Evolutionary conservation across 2,329 filamentous ascomycete genomes (phyloP), one percentile per base, ranked within the genome.

Genomic region (Diaporthe sp.): DNA sequence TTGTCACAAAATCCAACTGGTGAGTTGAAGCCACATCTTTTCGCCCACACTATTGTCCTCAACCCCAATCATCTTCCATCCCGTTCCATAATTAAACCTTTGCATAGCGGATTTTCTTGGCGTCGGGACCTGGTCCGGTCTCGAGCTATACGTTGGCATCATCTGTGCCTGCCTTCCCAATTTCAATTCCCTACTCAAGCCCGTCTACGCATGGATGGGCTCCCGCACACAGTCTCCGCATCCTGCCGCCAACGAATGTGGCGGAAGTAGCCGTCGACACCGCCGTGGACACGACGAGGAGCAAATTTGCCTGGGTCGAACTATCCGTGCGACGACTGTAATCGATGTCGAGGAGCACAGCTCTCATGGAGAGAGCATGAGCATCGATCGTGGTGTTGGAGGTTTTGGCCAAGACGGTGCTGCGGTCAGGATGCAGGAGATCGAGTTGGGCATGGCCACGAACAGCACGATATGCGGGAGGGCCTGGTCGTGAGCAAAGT

Each of bases 121-220:
- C n/a, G 58, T 73, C n/a, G 58, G 71, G 25, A 73, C 39, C 17
- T 67, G 58, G 71, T 73, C 71, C 19, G 71, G 71, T 7, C 46
- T 73, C 15, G 71, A 73, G 28, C 59, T 73, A 25, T 51, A 73
- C 37, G 37, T 73, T 22, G 71, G 71, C 71, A 73, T 73, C 42
- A 73, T 73, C 34, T 73, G 71, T 51, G 71, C 71, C 15, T 73
- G 71, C 58, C 71, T 73, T 15, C 71, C 71, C 2, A 73, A 73
- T 67, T 73, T 73, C 37, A 37, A 73, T 31, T 34, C 71, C 19
- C 46, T 73, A 3, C 58, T 73, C 4, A 73, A 73, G 42, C 71
- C 71, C 9, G 46, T 73, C 12, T 65, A 73, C 25, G 44, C 71
- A 17, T 67, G 71, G 71, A 67, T 73, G 71, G 71, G 71, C 13